Evolutionary conservation across 176 grass and related monocot species (phyloP), one percentile per base, ranked within the genome.

Genomic region (Tillandsia fasciculata): DNA sequence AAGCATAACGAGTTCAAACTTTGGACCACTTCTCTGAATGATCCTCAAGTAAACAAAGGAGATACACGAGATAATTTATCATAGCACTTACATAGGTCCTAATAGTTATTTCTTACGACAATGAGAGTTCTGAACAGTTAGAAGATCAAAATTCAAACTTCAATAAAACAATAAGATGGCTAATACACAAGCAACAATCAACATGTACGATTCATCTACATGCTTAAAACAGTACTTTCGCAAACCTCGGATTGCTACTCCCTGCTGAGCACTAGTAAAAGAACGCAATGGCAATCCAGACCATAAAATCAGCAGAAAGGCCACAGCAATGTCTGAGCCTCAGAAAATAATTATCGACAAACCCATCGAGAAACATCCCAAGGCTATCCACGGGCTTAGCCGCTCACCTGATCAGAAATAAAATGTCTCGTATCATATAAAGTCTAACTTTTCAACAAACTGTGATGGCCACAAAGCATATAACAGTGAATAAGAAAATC

Each of bases 321-420:
- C 54, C 12, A 20, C 18, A 58, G 18, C 13, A n/a, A 12, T 58
- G 15, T 18, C 2, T 17, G 54, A 4, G 52, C 48, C 53, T 76
- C 66, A 84, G 82, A 88, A 84, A 47, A 88, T 69, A 33, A 84
- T 76, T 22, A 77, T 85, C 47, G 82, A 89, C 68, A 89, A 57
- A 14, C 82, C 86, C 82, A 85, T 89, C 1, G 68, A 71, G 12
- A 89, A 82, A 63, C 87, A 85, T n/a, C 86, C 78, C 2, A 85
- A 24, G 33, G 86, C 83, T 69, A 89, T 78, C 87, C 87, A 89
- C 2, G 87, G 82, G 76, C 87, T 89, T 66, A 89, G 50, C 70
- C 87, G 76, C 27, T 89, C 86, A 77, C 82, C 86, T 89, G 71
- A 65, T 50, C 10, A 70, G 75, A n/a, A 59, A 61, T 29, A 53